A percentile compares a stretch with the other conserved stretches of the same genome.
phyloP scores from a whole-genome alignment of 2,329 filamentous ascomycete species.

The Pseudogymnoascus sp. region DNA sequence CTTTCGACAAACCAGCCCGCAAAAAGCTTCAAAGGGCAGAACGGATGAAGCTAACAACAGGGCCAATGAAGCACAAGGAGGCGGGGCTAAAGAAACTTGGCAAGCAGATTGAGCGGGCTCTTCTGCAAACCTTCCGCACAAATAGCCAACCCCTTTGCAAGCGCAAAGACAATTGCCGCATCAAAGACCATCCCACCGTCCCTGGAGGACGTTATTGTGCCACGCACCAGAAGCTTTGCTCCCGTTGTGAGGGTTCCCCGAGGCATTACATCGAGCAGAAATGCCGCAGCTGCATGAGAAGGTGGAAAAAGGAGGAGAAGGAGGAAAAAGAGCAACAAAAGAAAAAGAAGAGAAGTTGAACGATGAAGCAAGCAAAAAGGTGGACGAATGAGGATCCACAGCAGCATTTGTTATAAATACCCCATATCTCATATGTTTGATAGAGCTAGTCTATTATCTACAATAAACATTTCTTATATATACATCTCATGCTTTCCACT shows the following conservation, averaged over 20 bases:
- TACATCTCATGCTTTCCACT: slow-evolving; percentile 12
- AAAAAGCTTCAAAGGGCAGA: not conserved
- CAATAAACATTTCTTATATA: slow-evolving; percentile 2
- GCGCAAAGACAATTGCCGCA: not conserved
- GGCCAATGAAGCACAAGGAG: too few species aligned
- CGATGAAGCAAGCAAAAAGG: not conserved
- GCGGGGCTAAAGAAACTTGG: not conserved
- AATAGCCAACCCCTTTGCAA: not conserved
- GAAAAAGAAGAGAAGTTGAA: not conserved
- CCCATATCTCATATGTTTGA: slow-evolving; percentile 1
- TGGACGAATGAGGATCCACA: not conserved
- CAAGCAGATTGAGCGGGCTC: not conserved
- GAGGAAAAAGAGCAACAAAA: not conserved
- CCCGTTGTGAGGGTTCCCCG: not conserved
- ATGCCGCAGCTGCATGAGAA: not conserved
- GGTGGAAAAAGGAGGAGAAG: not conserved
- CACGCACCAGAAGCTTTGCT: not conserved
- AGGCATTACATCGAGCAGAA: not conserved
- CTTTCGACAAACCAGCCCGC: not conserved
- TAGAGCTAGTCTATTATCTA: not conserved
- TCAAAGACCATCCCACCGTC: not conserved
- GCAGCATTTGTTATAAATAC: not conserved
- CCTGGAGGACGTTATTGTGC: not conserved
- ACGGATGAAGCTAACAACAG: too few species aligned
- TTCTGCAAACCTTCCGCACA: not conserved